These are phyloP conservation scores for Apophysomyces sp. DNA, from an alignment of 371 early-diverging fungal species.

Conservation along the genomic window DNA sequence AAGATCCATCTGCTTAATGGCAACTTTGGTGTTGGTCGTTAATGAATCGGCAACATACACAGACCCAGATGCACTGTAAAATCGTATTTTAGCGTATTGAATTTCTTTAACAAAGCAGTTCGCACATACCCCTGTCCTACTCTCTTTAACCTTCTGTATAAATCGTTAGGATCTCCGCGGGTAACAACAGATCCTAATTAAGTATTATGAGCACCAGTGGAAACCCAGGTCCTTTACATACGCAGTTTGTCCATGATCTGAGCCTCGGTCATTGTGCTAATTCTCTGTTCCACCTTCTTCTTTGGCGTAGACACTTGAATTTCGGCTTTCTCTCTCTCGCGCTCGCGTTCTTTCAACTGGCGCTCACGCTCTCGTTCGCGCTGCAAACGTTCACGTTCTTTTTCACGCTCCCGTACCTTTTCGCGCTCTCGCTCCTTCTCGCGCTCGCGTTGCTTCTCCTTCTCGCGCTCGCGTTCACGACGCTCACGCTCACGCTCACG, in stretches of 20 bases:
- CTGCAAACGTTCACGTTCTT: slow-evolving; percentile 13
- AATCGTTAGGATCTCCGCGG: slow-evolving; percentile 78
- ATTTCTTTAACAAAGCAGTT: background rate
- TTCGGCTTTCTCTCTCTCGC: slow-evolving; percentile 35
- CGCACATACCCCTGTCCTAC: slow-evolving; percentile 90
- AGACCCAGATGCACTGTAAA: slow-evolving; percentile 86
- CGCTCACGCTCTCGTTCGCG: slow-evolving; percentile 12
- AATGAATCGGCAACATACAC: slow-evolving; percentile 86
- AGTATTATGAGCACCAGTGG: background rate
- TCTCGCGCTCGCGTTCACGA: slow-evolving; percentile 20
- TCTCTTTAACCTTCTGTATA: slow-evolving; percentile 88
- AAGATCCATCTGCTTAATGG: slow-evolving; percentile 98
- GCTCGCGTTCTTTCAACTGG: slow-evolving; percentile 15
- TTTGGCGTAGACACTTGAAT: slow-evolving; percentile 26
- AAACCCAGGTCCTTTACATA: slow-evolving; percentile 12
- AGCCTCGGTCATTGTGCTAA: slow-evolving; percentile 87
- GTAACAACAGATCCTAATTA: slow-evolving; percentile 68
- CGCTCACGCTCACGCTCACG: slow-evolving; percentile 25
- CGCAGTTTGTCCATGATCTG: slow-evolving; percentile 91
- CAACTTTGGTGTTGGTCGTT: slow-evolving; percentile 73
- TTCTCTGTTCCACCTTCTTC: slow-evolving; percentile 67
- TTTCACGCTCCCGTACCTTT: slow-evolving; percentile 18
- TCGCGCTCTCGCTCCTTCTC: slow-evolving; percentile 18
- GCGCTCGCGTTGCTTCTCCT: slow-evolving; percentile 27
- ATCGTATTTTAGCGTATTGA: too few relatives aligned